Conservation (phyloP, 805 yeast genomes). For the Myxozyma vanderwaltii region DNA sequence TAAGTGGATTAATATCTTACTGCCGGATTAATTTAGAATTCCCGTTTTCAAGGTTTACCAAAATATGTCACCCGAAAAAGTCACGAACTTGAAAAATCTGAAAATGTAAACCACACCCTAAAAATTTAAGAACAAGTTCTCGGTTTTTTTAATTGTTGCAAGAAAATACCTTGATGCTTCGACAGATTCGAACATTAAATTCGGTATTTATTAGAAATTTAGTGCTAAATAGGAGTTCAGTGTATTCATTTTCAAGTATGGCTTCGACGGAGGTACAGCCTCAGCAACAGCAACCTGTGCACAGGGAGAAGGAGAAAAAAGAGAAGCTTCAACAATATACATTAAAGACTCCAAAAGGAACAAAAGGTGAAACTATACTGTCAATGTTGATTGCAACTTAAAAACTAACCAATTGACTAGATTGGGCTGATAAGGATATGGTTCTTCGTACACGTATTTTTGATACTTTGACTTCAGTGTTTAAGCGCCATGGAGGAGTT, state of each 20-base stretch:
- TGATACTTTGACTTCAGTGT: slow-evolving; percentile 65
- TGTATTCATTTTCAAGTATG: slow-evolving; percentile 30
- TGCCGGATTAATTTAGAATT: too few species aligned
- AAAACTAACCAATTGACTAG: slow-evolving; percentile 41
- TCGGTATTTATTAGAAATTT: too few species aligned
- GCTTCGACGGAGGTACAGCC: not conserved
- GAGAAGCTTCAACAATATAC: slow-evolving; percentile 64
- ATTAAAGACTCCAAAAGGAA: slow-evolving; percentile 93
- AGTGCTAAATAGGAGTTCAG: not conserved
- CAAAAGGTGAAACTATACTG: slow-evolving; percentile 30
- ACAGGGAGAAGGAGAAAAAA: slow-evolving; percentile 40
- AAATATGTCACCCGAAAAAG: too few species aligned
- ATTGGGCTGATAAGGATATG: slow-evolving; percentile 99
- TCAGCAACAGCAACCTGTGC: not conserved
- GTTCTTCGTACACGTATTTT: slow-evolving; percentile 88
- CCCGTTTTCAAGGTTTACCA: too few species aligned
- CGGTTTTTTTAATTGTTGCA: too few species aligned
- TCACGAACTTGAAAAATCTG: too few species aligned
- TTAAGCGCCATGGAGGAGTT: slow-evolving; percentile 96
- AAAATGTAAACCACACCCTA: too few species aligned
- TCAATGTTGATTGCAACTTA: too few species aligned
- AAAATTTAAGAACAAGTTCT: too few species aligned
- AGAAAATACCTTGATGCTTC: too few species aligned
- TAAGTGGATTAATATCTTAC: too few species aligned
- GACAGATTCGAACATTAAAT: too few species aligned